Base-by-base conservation (phyloP, 768 basidiomycete genomes). In the Suillus luteus region DNA sequence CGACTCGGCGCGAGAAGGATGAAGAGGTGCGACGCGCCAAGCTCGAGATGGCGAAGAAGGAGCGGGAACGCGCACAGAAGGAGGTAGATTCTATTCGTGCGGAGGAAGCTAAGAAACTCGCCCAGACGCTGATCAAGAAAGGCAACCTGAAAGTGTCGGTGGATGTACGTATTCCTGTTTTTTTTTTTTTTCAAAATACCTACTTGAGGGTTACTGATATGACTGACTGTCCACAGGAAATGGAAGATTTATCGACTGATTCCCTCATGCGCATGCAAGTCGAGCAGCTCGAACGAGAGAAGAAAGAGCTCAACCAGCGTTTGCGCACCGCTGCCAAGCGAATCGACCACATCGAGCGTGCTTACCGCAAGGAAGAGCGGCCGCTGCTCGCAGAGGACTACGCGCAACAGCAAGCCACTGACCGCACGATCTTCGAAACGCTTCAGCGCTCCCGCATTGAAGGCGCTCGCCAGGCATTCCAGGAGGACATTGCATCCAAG, bases 201-300 rank as follows among this genome's bases (percentile, higher is more conserved):
- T 59, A 63, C 60, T 59, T 63, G 19, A 67, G 1, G 65, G 48
- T 41, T 55, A 65, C 27, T 68, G 24, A 62, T 54, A 40, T 63
- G 12, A 35, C 59, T 63, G 12, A 35, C 59, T 37, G 38, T 61
- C 22, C 60, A 27, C 66, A 94, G 91, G 89, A 91, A 72, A 83
- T 95, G 75, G 91, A 93, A 69, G 87, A 86, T 59, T 81, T 92
- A 65, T 93, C 93, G 75, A 95, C 94, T 10, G 90, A 92, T 70
- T 86, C 87, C 55, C 85, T 99, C 66, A 90, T 98, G 75, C 86
- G 84, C 37, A 86, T 97, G 68, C 95, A 97, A 75, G 95, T 97
- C 43, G 89, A 94, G 68, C 95, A 98, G 72, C 83, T 98, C 52
- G 97, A 97, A 80, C 97, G 96, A 79, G 96, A 99, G 79, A 96